Evolutionary conservation across 768 basidiomycete species (phyloP), one percentile per base, ranked within the genome.

Genomic region (Asterophora parasitica): DNA sequence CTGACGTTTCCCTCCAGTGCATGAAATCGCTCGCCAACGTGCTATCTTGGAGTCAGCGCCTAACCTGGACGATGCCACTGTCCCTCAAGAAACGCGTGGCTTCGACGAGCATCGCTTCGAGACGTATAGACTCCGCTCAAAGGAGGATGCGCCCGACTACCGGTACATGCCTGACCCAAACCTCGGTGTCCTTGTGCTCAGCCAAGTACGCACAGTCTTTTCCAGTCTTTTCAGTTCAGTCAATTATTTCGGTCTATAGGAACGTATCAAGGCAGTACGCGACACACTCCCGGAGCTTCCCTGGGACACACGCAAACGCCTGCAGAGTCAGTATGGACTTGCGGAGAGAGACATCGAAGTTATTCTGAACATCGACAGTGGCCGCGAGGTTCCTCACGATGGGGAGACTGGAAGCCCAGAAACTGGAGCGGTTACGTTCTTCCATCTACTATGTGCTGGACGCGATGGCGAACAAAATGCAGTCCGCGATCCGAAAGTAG

Each of bases 91-190:
- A 64, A 98, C 95, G 4, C 82, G 92, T 17, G 90, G 92, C 2
- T 92, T 93, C 58, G 82, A 97, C 63, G 89, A 93, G 58, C 69
- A 82, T 49, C 81, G 75, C 2, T 84, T 84, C 27, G 78, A 87
- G 61, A 98, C 96, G 0, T 93, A 82, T 66, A 77, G 73, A 27
- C 66, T 98, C 34, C 76, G 96, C 34, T 83, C 81, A 38, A 98
- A 99, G 66, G 96, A 96, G 58, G 88, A 93, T 56, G 86, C 92
- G 0, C 92, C 89, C 1, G 96, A 99, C 63, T 99, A 98, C 63
- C 79, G 89, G 13, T 98, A 97, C 68, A 95, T 99, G 91, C 96
- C 96, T 0, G 96, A 99, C 62, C 84, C 92, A 0, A 97, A 98
- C 62, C 68, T 98, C 1, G 92, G 92, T 0, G 78, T 83, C 0